A percentile compares a stretch with the other conserved stretches of the same genome.
Evolutionary conservation across 2,329 filamentous ascomycete species (phyloP).

Genomic region (Lizonia empirigonia): DNA sequence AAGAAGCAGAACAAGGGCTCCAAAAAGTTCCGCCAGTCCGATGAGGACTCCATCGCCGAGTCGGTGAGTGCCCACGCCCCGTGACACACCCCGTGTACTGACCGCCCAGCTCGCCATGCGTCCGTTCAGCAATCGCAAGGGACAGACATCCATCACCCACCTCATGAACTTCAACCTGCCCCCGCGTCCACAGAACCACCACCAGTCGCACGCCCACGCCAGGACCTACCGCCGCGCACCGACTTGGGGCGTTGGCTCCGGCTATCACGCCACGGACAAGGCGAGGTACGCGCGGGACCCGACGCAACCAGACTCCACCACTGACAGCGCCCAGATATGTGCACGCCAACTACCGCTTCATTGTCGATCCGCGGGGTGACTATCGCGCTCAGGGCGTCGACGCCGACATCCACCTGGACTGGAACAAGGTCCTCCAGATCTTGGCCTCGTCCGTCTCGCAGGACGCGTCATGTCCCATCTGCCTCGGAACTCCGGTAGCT

Average conservation of each 20-base stretch:
- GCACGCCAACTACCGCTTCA: constrained; percentile 96
- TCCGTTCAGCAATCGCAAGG: constrained; percentile 73
- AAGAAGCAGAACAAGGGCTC: constrained; percentile 86
- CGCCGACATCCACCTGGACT: constrained; percentile 87
- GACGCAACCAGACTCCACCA: neutral
- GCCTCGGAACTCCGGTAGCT: constrained; percentile 87
- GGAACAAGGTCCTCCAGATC: constrained; percentile 88
- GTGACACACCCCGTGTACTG: constrained; percentile 12
- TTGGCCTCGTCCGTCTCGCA: constrained; percentile 90
- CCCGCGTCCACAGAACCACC: constrained; percentile 68
- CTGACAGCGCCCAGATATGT: constrained; percentile 65
- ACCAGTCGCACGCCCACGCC: constrained; percentile 61
- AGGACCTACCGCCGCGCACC: constrained; percentile 66
- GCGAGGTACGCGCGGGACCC: constrained; percentile 63
- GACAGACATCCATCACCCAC: constrained; percentile 96
- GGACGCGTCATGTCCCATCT: constrained; percentile 88
- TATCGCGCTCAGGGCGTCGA: constrained; percentile 83
- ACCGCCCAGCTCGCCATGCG: constrained; percentile 63
- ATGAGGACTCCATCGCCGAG: constrained; percentile 89
- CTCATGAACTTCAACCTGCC: constrained; percentile 89
- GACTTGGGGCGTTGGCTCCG: constrained; percentile 84
- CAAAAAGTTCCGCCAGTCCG: constrained; percentile 72
- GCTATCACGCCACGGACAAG: constrained; percentile 90
- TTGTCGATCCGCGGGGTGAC: constrained; percentile 80
- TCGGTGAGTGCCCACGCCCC: constrained; percentile 58